Percentiles rank a stretch among this genome's conserved stretches.
These are phyloP conservation scores for Alternaria sp. DNA, from an alignment of 2,329 filamentous ascomycete species.

Conservation along the genomic window DNA sequence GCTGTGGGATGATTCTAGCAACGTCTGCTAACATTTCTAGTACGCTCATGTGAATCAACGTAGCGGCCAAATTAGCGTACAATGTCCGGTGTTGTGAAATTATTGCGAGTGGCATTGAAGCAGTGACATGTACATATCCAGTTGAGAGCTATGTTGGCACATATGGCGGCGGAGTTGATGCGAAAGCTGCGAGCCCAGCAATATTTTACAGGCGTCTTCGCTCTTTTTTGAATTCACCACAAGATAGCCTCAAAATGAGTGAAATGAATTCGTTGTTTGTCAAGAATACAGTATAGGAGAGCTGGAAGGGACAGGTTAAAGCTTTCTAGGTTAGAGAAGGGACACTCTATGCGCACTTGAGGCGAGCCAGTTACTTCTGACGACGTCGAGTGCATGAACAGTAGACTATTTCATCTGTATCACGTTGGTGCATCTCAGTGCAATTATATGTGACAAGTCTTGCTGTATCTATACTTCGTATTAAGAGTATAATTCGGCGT, in stretches of 20 bases:
- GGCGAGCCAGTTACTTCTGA: not conserved
- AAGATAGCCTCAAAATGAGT: not conserved
- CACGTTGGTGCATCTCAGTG: not conserved
- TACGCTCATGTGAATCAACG: not conserved
- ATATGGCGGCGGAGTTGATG: not conserved
- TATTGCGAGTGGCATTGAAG: not conserved
- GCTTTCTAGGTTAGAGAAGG: not conserved
- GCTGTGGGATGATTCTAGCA: not conserved
- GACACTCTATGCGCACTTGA: not conserved
- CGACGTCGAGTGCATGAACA: not conserved
- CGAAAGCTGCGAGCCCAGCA: not conserved
- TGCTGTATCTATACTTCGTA: not conserved
- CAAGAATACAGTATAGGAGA: not conserved
- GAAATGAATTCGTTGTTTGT: not conserved
- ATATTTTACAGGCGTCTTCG: not conserved
- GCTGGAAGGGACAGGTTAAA: not conserved
- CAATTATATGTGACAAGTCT: not conserved
- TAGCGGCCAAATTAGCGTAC: not conserved
- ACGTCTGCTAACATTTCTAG: slow-evolving; percentile 2
- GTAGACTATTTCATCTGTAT: not conserved
- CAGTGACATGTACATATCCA: not conserved
- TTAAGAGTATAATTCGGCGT: not conserved
- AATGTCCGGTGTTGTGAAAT: not conserved
- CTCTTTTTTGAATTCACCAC: not conserved
- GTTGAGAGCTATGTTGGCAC: not conserved